Base-by-base conservation (phyloP, 1,284 basidiomycete species). In the Anthracocystis setariae region DNA sequence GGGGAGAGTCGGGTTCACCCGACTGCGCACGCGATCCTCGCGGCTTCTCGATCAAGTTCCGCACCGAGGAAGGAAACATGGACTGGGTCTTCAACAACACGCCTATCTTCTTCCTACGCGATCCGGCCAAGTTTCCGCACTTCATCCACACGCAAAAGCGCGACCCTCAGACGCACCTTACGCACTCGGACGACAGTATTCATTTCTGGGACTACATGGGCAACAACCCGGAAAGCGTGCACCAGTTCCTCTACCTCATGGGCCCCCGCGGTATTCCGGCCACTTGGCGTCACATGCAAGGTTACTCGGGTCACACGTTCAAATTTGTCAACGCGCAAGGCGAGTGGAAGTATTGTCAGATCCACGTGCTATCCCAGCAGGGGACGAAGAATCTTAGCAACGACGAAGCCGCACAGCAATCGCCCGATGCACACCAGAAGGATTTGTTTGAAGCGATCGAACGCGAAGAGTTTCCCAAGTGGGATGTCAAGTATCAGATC, bases 371-470 rank as follows among this genome's bases (percentile, higher is more conserved):
- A 7, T 74, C 77, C 24, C 49, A 72, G 35, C 73, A 74, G 60
- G 77, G 76, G 8, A 58, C 66, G 17, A 46, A 72, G 48, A 66
- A 73, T 35, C 33, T 68, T 17, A 58, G 61, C 25, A 59, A 71
- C 27, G 74, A 69, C 25, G 68, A 72, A 15, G 74, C 74, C 1
- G 76, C 59, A 17, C 39, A 20, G 12, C 39, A 58, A 25, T 69
- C 64, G 13, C 72, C 76, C 18, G 76, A 76, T 39, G 61, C 53
- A 24, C 65, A 73, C 46, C 73, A 76, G 42, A 60, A 73, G 52
- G 78, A 81, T 55, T 56, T 81, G 18, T 81, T 66, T 42, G 59
- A 79, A 17, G 56, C 78, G 18, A 83, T 83, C 44, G 76, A 77
- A 42, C 35, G 56, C 0, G 78, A 77, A 12, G 64, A 76, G 18